phyloP scores from a whole-genome alignment of 768 basidiomycete species.

The Boletus vinaceobasis region DNA sequence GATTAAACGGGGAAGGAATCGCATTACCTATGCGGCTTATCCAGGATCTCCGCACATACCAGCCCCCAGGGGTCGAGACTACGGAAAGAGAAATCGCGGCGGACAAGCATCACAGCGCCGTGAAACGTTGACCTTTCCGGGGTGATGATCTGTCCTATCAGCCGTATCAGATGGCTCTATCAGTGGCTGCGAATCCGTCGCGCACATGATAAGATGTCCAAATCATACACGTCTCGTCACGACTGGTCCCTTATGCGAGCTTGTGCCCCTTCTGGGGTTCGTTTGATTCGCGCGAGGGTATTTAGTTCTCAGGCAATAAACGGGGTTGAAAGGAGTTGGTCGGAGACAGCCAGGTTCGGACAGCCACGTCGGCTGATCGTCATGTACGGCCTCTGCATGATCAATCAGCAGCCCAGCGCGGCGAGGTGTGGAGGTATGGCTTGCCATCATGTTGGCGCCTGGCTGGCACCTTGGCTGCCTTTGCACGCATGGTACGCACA shows the following conservation, averaged over 20 bases:
- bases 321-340: background rate
- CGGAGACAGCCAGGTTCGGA: background rate
- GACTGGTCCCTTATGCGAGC: background rate
- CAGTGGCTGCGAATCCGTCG: slow-evolving; percentile 15
- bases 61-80: background rate
- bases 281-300: background rate
- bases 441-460: background rate
- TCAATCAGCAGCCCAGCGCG: background rate
- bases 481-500: slow-evolving; percentile 1
- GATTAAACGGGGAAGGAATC: slow-evolving; percentile 5
- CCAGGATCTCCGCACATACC: background rate
- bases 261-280: background rate
- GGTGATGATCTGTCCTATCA: slow-evolving; percentile 20
- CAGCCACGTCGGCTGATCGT: slow-evolving; percentile 5
- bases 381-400: background rate
- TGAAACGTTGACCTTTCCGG: slow-evolving; percentile 18
- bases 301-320: background rate
- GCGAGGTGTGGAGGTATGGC: background rate
- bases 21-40: background rate
- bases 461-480: background rate
- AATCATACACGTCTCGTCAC: slow-evolving; percentile 3
- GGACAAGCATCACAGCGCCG: slow-evolving; percentile 17
- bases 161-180: slow-evolving; percentile 28
- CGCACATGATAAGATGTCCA: slow-evolving; percentile 2
- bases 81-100: slow-evolving; percentile 9